These are phyloP conservation scores for Macadamia integrifolia DNA, from an alignment of 164 flowering plant species.

Conservation along the genomic window DNA sequence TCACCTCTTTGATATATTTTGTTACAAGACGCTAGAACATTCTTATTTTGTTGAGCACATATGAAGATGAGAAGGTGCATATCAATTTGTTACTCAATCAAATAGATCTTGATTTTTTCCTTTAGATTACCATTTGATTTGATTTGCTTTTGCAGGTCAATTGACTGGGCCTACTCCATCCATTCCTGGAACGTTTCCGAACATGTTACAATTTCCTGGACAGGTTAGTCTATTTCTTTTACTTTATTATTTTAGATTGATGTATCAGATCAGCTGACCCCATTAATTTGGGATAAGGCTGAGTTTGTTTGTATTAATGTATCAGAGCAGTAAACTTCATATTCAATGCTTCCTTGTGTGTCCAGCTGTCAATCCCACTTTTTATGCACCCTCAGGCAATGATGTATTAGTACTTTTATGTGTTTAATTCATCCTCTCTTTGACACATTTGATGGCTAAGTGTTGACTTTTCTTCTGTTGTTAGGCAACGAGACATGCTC, in stretches of 20 bases:
- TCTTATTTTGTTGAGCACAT: constrained; percentile 10
- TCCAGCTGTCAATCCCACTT: constrained; percentile 63
- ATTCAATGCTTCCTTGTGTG: background rate
- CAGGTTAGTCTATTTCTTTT: constrained; percentile 42
- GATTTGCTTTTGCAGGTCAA: constrained; percentile 50
- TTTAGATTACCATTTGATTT: background rate
- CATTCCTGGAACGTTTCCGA: constrained; percentile 81
- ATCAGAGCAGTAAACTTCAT: background rate
- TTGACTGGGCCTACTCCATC: constrained; percentile 54
- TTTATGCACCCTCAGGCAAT: constrained; percentile 94
- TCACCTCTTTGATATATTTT: constrained; percentile 12
- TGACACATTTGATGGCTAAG: background rate
- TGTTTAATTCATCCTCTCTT: background rate
- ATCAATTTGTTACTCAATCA: constrained; percentile 1
- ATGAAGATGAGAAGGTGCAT: constrained; percentile 9
- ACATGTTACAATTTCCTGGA: constrained; percentile 67
- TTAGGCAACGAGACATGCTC: constrained; percentile 94
- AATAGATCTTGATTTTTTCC: no score
- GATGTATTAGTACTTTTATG: constrained; percentile 22
- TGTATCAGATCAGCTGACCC: no score
- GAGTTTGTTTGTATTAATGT: background rate
- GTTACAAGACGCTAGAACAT: constrained; percentile 18
- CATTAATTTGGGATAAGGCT: no score
- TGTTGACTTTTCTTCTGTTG: background rate
- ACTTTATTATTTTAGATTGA: background rate